Conservation (phyloP, 2,329 filamentous ascomycete genomes). For the Monosporascus sp. region DNA sequence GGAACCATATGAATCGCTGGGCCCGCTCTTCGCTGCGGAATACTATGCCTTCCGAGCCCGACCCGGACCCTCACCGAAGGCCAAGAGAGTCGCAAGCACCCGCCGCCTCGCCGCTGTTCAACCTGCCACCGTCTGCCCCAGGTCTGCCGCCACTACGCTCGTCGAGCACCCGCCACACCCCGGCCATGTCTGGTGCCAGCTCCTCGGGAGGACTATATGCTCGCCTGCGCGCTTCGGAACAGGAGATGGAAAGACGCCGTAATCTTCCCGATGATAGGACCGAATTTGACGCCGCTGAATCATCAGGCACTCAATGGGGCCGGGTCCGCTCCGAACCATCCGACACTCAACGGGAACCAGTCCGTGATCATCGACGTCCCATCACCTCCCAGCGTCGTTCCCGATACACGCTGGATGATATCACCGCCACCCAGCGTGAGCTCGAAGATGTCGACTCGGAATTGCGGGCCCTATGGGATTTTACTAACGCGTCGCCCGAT, state of each 20-base stretch:
- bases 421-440: conserved; percentile 1
- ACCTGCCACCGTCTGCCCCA: conserved; percentile 18
- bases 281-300: conserved; percentile 3
- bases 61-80: conserved; percentile 30
- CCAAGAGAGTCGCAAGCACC: conserved; percentile 28
- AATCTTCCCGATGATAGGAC: conserved; percentile 9
- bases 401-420: conserved; percentile 10
- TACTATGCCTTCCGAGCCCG: conserved; percentile 32
- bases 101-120: conserved; percentile 18
- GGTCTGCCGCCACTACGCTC: conserved; percentile 35
- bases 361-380: conserved; percentile 5
- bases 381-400: conserved; percentile 6
- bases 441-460: conserved; percentile 17
- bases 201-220: conserved; percentile 10
- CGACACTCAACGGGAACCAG: not conserved
- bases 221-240: conserved; percentile 17
- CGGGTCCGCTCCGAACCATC: conserved; percentile 7
- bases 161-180: conserved; percentile 23
- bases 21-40: conserved; percentile 16
- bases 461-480: conserved; percentile 20
- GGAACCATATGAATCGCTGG: conserved; percentile 19
- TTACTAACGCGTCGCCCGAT: conserved; percentile 14
- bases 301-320: conserved; percentile 4
- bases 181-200: conserved; percentile 20
- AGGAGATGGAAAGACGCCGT: conserved; percentile 12